These are phyloP conservation scores for Puccinia horiana DNA, from an alignment of 1,284 basidiomycete genomes.

Conservation along the genomic window DNA sequence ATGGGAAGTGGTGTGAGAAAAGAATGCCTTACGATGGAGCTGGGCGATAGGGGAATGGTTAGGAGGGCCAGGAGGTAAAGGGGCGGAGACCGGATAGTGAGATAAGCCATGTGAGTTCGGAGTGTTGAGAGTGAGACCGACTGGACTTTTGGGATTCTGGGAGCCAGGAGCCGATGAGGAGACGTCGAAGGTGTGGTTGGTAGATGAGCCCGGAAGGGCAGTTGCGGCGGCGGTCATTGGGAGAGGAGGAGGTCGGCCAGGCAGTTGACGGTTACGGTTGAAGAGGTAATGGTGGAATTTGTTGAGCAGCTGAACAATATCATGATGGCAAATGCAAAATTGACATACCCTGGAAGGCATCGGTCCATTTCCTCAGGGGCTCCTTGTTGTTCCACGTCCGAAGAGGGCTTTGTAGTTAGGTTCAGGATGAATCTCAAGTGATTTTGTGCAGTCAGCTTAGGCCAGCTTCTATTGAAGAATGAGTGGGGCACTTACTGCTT, in stretches of 20 bases:
- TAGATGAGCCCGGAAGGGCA: conserved; percentile 17
- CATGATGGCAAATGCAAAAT: background rate
- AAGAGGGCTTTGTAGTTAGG: conserved; percentile 34
- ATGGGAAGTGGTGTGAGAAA: no score
- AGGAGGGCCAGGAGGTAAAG: conserved; percentile 36
- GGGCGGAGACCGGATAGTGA: conserved; percentile 31
- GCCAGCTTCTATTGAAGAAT: background rate
- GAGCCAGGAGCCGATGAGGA: conserved; percentile 9
- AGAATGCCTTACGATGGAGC: conserved; percentile 23
- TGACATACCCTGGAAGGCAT: conserved; percentile 18
- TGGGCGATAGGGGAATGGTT: conserved; percentile 18
- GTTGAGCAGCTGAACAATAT: no score
- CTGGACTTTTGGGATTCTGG: conserved; percentile 15
- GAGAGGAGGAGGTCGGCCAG: no score
- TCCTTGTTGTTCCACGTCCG: conserved; percentile 20
- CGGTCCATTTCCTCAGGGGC: conserved; percentile 7
- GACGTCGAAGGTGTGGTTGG: background rate
- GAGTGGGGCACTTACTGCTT: background rate
- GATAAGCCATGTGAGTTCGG: background rate
- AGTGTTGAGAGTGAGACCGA: conserved; percentile 23
- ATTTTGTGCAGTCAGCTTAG: conserved; percentile 16
- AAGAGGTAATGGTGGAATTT: no score
- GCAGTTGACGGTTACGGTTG: background rate
- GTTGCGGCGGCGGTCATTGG: conserved; percentile 24
- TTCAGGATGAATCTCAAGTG: conserved; percentile 8